Conservation (phyloP, 768 basidiomycete species). For the Tulasnella sp. region DNA sequence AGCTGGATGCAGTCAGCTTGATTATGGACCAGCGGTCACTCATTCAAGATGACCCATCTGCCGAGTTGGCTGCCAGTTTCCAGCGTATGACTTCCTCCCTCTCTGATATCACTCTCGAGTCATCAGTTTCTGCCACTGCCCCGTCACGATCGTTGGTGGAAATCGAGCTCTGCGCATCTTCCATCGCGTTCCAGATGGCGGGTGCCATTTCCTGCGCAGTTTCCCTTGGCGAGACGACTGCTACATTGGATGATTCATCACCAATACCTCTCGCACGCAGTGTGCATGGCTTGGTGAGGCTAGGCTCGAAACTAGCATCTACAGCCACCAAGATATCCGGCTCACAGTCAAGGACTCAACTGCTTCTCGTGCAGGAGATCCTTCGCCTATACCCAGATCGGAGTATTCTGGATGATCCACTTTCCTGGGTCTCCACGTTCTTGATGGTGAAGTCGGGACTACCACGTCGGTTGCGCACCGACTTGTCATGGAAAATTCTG, state of each 20-base stretch:
- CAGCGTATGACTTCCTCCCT: too few relatives aligned
- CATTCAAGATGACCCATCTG: too few relatives aligned
- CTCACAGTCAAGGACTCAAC: neutral
- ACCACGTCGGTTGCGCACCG: constrained; percentile 53
- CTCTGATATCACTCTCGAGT: too few relatives aligned
- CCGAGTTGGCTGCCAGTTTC: too few relatives aligned
- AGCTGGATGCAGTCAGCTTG: too few relatives aligned
- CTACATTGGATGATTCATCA: neutral
- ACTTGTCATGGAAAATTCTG: constrained; percentile 60
- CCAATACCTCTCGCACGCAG: neutral
- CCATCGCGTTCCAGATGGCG: neutral
- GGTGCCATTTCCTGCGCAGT: neutral
- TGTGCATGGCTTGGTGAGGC: neutral
- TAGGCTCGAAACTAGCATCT: constrained; percentile 8
- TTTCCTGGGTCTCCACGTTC: constrained; percentile 74
- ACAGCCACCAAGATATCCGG: constrained; percentile 4
- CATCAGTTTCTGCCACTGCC: too few relatives aligned
- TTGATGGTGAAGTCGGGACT: constrained; percentile 65
- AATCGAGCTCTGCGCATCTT: too few relatives aligned
- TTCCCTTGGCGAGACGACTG: neutral
- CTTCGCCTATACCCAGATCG: constrained; percentile 7
- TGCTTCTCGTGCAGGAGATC: neutral
- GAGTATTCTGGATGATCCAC: constrained; percentile 37
- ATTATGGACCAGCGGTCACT: too few relatives aligned
- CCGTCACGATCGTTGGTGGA: too few relatives aligned